phyloP scores from a whole-genome alignment of 2,329 filamentous ascomycete genomes.

The Ophiosphaerella narmari region DNA sequence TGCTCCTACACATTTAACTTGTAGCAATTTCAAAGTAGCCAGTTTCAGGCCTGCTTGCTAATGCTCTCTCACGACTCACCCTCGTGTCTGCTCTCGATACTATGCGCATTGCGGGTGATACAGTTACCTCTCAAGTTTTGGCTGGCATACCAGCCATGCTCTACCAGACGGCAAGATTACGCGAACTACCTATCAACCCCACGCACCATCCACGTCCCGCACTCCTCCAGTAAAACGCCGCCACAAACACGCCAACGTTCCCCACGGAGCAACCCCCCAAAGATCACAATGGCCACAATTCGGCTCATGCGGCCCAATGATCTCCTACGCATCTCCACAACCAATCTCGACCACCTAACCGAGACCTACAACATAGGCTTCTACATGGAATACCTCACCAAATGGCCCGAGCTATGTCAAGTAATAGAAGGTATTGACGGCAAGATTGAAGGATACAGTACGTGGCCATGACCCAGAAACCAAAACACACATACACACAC shows the following conservation, averaged over 20 bases:
- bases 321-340: slow-evolving; percentile 86
- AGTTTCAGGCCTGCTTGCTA: no score
- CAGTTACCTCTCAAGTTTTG: no score
- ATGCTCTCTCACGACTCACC: no score
- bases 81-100: no score
- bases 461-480: slow-evolving; percentile 31
- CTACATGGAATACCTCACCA: slow-evolving; percentile 93
- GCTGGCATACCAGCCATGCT: neutral
- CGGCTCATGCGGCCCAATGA: slow-evolving; percentile 73
- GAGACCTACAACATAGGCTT: slow-evolving; percentile 96
- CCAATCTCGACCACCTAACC: slow-evolving; percentile 95
- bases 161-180: slow-evolving; percentile 12
- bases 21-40: no score
- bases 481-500: no score
- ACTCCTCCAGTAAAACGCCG: slow-evolving; percentile 1
- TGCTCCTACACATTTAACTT: no score
- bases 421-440: slow-evolving; percentile 84
- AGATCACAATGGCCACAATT: slow-evolving; percentile 72
- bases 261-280: neutral
- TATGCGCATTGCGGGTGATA: no score
- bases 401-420: slow-evolving; percentile 94
- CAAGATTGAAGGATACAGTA: slow-evolving; percentile 95
- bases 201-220: slow-evolving; percentile 8
- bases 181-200: slow-evolving; percentile 17
- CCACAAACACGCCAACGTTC: neutral